Conservation (phyloP, 805 yeast genomes). For the Candida pseudoglaebosa region DNA sequence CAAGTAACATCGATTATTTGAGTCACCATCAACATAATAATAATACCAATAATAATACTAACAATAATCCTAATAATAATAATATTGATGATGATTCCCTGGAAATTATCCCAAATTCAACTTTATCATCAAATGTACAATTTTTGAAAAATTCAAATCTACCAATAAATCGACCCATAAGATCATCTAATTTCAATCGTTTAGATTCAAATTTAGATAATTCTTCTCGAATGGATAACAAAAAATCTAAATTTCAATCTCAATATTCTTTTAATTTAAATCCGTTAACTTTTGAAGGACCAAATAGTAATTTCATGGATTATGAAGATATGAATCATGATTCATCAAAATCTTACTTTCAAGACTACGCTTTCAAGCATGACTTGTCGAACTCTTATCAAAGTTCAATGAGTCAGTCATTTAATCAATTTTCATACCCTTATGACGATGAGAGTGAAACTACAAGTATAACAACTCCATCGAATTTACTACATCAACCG, state of each 20-base stretch:
- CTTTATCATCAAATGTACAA: too few species aligned
- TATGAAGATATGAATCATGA: conserved; percentile 6
- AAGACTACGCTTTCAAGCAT: conserved; percentile 3
- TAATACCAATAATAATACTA: too few species aligned
- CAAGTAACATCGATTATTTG: too few species aligned
- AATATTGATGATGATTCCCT: too few species aligned
- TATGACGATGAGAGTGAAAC: conserved; percentile 2
- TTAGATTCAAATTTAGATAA: too few species aligned
- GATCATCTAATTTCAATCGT: not conserved
- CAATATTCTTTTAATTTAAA: conserved; percentile 33
- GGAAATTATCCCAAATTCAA: too few species aligned
- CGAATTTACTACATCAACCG: conserved; percentile 21
- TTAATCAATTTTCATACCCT: conserved; percentile 1
- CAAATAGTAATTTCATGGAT: conserved; percentile 18
- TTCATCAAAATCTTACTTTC: conserved; percentile 2
- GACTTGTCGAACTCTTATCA: not conserved
- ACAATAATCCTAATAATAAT: too few species aligned
- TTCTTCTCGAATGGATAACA: not conserved
- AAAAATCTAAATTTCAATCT: not conserved
- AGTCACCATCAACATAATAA: too few species aligned
- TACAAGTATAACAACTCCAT: conserved; percentile 16
- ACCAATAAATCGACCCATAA: not conserved
- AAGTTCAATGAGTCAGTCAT: conserved; percentile 1
- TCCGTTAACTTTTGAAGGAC: conserved; percentile 48
- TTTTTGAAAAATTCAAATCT: too few species aligned